Evolutionary conservation across 2,329 filamentous ascomycete genomes (phyloP), one percentile per base, ranked within the genome.

Genomic region (Fusarium sambucinum): DNA sequence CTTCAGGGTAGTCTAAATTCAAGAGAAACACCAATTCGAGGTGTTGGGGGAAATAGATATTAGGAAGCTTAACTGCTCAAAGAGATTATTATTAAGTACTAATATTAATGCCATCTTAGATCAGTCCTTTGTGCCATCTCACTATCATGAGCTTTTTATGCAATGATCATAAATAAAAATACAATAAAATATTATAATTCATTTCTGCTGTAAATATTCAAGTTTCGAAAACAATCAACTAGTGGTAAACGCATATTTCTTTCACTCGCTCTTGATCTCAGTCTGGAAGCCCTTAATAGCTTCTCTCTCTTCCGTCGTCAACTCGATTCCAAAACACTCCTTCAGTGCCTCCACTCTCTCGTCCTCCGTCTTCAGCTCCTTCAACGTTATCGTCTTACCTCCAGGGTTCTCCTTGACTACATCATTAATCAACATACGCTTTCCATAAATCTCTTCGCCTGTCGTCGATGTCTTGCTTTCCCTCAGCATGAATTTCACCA

Each of bases 401-500:
- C 80, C 79, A 32, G 84, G 66, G 66, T 86, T 85, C 77, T 78
- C 80, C 77, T 89, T 90, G 42, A 90, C 77, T 19, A 81, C 77
- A 7, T 78, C 81, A 23, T 84, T 81, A 6, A 83, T 74, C 66
- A 90, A 72, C 76, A 86, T 84, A 55, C 85, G 76, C 72, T 86
- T 84, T 3, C 87, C 88, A 27, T 82, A 78, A 46, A 87, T 80
- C 65, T 81, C 78, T 13, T 79, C 75, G 0, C 80, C 78, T 4
- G 80, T 79, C 37, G 81, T 77, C 45, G 86, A 77, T 5, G 75
- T 77, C n/a, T 50, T 81, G 59, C 53, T 79, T 65, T 45, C 78
- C 62, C 59, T 76, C 57, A 87, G 73, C 61, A 90, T 77, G 77
- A 89, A 87, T 75, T 81, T 84, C 53, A 83, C 80, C 57, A 86